Conservation (phyloP, 768 basidiomycete species). For the Artomyces pyxidatus region DNA sequence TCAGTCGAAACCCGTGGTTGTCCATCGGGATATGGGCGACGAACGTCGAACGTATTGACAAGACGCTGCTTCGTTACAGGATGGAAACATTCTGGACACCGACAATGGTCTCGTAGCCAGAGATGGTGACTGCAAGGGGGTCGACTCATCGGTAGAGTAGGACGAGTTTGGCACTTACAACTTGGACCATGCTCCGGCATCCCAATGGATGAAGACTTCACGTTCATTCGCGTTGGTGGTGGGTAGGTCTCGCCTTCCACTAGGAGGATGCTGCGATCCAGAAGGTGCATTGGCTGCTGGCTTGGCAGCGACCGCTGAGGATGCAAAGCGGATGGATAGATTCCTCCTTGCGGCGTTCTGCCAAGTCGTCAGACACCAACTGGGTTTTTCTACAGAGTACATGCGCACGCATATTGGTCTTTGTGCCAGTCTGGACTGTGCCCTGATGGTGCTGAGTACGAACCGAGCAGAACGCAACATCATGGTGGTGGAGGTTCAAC, state of each 20-base stretch:
- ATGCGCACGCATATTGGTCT: too few species aligned
- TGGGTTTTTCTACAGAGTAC: too few species aligned
- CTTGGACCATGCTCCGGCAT: slow-evolving; percentile 60
- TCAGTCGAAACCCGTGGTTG: neutral
- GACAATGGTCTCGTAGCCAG: slow-evolving; percentile 90
- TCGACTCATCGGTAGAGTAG: neutral
- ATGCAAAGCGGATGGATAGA: too few species aligned
- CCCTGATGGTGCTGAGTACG: too few species aligned
- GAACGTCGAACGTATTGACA: slow-evolving; percentile 74
- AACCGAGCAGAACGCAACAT: too few species aligned
- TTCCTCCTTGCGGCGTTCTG: too few species aligned
- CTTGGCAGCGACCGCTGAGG: too few species aligned
- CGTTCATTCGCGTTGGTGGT: slow-evolving; percentile 42
- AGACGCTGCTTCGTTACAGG: slow-evolving; percentile 85
- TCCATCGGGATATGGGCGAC: slow-evolving; percentile 8
- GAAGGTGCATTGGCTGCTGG: too few species aligned
- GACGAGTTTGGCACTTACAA: slow-evolving; percentile 45
- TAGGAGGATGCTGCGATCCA: too few species aligned
- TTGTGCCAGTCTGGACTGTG: too few species aligned
- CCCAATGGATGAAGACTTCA: slow-evolving; percentile 68
- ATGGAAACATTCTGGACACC: slow-evolving; percentile 84
- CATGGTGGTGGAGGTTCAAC: too few species aligned
- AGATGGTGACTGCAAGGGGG: slow-evolving; percentile 65
- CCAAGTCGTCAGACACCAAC: too few species aligned
- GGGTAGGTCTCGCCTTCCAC: slow-evolving; percentile 19